Conservation (phyloP, 768 basidiomycete genomes). For the Hydnum rufescens region DNA sequence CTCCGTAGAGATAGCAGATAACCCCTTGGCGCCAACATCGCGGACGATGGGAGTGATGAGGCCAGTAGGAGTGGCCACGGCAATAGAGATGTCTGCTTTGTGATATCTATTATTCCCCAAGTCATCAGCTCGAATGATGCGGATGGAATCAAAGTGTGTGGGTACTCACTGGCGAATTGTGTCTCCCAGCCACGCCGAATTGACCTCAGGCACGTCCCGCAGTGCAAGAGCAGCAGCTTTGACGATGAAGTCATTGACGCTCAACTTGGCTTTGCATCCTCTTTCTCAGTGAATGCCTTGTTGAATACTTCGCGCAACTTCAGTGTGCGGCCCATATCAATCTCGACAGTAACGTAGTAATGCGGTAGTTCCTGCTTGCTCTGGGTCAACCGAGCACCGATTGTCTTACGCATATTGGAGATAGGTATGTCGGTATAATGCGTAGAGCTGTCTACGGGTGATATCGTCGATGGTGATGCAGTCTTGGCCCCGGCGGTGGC, state of each 20-base stretch:
- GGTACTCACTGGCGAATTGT: slow-evolving; percentile 75
- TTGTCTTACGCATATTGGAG: slow-evolving; percentile 86
- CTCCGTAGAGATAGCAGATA: slow-evolving; percentile 81
- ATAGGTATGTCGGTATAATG: slow-evolving; percentile 83
- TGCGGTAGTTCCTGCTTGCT: slow-evolving; percentile 92
- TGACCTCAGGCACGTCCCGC: slow-evolving; percentile 89
- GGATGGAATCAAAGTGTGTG: background rate
- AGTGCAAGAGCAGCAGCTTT: slow-evolving; percentile 87
- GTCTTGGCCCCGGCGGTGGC: slow-evolving; percentile 26
- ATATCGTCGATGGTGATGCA: slow-evolving; percentile 27
- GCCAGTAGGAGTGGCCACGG: slow-evolving; percentile 88
- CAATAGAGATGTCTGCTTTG: slow-evolving; percentile 91
- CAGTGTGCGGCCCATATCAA: slow-evolving; percentile 90
- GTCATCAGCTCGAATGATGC: background rate
- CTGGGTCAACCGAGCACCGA: slow-evolving; percentile 75
- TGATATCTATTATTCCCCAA: slow-evolving; percentile 40
- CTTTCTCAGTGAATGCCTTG: slow-evolving; percentile 64
- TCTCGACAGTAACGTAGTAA: slow-evolving; percentile 87
- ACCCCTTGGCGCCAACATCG: slow-evolving; percentile 80
- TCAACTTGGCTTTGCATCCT: slow-evolving; percentile 51
- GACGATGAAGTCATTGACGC: slow-evolving; percentile 95
- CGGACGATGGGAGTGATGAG: slow-evolving; percentile 95
- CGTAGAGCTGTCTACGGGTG: slow-evolving; percentile 24
- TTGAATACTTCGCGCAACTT: slow-evolving; percentile 96
- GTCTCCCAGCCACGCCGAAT: slow-evolving; percentile 95